Conservation (phyloP, 192 early-diverging fungal genomes). For the Coemansia reversa region DNA sequence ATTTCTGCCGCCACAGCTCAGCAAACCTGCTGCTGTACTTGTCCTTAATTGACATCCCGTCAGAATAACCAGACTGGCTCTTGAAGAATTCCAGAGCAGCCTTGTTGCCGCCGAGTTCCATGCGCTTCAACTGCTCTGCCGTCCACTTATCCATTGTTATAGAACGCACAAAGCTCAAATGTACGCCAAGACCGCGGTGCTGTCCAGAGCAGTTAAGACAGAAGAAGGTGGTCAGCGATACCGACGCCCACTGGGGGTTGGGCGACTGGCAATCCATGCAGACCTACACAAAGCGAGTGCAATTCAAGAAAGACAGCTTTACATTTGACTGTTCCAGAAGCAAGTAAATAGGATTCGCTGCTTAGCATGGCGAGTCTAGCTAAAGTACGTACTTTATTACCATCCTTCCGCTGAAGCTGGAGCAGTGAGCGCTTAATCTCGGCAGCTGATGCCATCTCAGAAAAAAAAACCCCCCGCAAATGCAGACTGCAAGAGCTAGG, state of each 20-base stretch:
- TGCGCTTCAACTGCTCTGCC: conserved; percentile 91
- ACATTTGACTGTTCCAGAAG: background rate
- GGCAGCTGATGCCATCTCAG: conserved; percentile 30
- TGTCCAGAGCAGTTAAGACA: conserved; percentile 93
- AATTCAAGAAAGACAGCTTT: conserved; percentile 3
- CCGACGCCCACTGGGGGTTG: conserved; percentile 87
- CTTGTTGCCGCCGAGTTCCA: conserved; percentile 89
- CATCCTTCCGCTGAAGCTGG: conserved; percentile 41
- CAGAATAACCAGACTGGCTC: conserved; percentile 71
- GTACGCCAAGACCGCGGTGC: conserved; percentile 80
- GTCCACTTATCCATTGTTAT: conserved; percentile 98
- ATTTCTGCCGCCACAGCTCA: conserved; percentile 84
- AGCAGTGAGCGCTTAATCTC: conserved; percentile 37
- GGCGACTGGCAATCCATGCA: conserved; percentile 92
- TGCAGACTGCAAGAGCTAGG: background rate
- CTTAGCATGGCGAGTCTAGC: no score
- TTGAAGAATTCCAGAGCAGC: conserved; percentile 85
- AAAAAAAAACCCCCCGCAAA: no score
- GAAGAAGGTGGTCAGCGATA: conserved; percentile 92
- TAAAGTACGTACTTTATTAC: conserved; percentile 32
- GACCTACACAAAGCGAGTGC: conserved; percentile 29
- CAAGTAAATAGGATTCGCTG: background rate
- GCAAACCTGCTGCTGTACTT: conserved; percentile 91
- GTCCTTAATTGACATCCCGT: conserved; percentile 74
- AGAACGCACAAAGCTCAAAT: conserved; percentile 94